These are phyloP conservation scores for Parsonsia alboflavescens DNA, from an alignment of 257 asterid species.

Conservation along the genomic window DNA sequence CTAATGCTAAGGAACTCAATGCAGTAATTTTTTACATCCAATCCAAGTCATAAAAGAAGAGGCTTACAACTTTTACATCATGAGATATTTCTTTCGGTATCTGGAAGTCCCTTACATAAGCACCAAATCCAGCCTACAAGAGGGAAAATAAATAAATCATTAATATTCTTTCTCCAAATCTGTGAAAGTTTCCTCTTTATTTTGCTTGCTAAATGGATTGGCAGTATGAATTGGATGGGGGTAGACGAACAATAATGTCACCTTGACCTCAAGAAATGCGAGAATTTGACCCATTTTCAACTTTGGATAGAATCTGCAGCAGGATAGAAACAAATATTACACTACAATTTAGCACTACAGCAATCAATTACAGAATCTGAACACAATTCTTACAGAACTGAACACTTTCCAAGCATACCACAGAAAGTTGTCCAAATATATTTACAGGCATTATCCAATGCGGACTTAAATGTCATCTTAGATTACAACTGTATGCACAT, in stretches of 20 bases:
- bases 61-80: constrained; percentile 63
- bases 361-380: neutral
- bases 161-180: constrained; percentile 9
- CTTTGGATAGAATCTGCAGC: constrained; percentile 72
- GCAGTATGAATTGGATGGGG: neutral
- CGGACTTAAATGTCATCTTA: neutral
- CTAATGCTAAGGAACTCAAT: too few species aligned
- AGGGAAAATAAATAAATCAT: constrained; percentile 15
- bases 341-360: neutral
- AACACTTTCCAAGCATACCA: neutral
- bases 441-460: neutral
- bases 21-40: neutral
- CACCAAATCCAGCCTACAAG: constrained; percentile 85
- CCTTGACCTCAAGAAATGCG: constrained; percentile 67
- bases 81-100: constrained; percentile 46
- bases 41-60: constrained; percentile 14
- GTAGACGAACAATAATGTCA: constrained; percentile 14
- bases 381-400: neutral
- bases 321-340: constrained; percentile 2
- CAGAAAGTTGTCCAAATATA: neutral
- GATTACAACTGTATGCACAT: neutral
- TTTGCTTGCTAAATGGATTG: neutral
- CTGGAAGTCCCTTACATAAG: constrained; percentile 68
- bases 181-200: neutral
- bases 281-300: constrained; percentile 66